Base-by-base conservation (phyloP, 352 stramenopile genomes). In the Elongisporangium anandrum region DNA sequence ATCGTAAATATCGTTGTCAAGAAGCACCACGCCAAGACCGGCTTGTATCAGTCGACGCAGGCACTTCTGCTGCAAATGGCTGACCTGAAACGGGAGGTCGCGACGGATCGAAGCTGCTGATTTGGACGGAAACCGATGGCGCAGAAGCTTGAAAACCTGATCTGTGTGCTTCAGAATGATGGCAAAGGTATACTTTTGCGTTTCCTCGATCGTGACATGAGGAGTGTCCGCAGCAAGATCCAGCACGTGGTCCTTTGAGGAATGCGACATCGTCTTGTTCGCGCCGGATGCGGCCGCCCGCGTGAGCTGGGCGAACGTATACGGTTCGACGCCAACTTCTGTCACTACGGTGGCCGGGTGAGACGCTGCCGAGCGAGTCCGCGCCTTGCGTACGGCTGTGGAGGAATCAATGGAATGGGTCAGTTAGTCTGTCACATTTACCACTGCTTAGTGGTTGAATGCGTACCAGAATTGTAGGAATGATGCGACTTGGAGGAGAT, bases 101-200 rank as follows among this genome's bases (percentile, higher is more conserved):
- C 79, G 80, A 12, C 79, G 75, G 61, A 93, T 87, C 0, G 81
- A 91, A 10, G 77, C 65, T 8, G 79, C 61, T 16, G 78, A 88
- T 21, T 86, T 85, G 17, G 82, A 89, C 50, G 81, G 83, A 61
- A 93, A 93, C 50, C 84, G 73, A 8, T 70, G 65, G 13, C 77
- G 75, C 49, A 95, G 50, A 2, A 94, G 63, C 7, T 77, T 61
- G 47, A 85, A 86, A 22, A 95, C 76, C 66, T 95, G 84, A 39
- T 89, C 68, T 34, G 84, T 92, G 66, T 93, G 82, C 57, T 87
- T 83, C 2, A 95, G 64, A n/a, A 95, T 76, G 49, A 95, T 79
- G 3, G 86, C 84, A 61, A 95, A 95, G 26, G 86, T 95, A 64
- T 95, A 95, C 69, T 93, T 93, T 54, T 95, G 86, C 52, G 82